Percentiles rank a stretch among this genome's conserved stretches.
Conservation (phyloP, 208 protist genomes). For the Vickermania ingenoplastis region DNA sequence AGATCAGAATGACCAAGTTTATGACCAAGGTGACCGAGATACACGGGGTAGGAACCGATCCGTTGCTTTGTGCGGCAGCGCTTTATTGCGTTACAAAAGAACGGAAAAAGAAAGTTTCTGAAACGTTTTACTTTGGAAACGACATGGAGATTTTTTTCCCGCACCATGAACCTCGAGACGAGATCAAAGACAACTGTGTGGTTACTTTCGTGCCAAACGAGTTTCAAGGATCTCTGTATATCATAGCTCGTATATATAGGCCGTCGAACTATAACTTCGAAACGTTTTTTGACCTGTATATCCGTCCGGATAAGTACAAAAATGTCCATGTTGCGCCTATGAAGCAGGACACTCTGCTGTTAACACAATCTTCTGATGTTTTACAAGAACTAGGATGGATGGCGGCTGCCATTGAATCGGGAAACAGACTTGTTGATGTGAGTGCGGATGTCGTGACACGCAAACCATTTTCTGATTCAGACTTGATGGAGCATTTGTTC, state of each 20-base stretch:
- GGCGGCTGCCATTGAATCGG: constrained; percentile 13
- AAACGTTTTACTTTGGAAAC: constrained; percentile 85
- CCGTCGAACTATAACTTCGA: constrained; percentile 75
- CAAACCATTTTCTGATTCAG: constrained; percentile 34
- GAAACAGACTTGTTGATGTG: constrained; percentile 3
- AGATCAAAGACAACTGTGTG: constrained; percentile 45
- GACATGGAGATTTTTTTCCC: constrained; percentile 76
- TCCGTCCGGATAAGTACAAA: constrained; percentile 70
- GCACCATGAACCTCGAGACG: constrained; percentile 51
- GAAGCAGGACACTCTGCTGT: constrained; percentile 78
- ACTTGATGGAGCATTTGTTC: constrained; percentile 37
- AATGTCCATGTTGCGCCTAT: constrained; percentile 64
- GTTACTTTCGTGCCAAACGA: constrained; percentile 75
- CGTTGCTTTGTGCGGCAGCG: constrained; percentile 43
- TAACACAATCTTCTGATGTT: constrained; percentile 61
- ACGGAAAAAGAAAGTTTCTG: constrained; percentile 58
- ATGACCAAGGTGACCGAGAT: constrained; percentile 44
- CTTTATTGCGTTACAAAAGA: constrained; percentile 47
- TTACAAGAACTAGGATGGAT: constrained; percentile 80
- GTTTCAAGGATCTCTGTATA: constrained; percentile 54
- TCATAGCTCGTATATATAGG: constrained; percentile 60
- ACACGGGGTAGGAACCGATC: constrained; percentile 68
- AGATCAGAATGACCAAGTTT: constrained; percentile 43
- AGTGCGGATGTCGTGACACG: constrained; percentile 22
- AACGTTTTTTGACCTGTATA: constrained; percentile 77